Base-by-base conservation (phyloP, 2,329 filamentous ascomycete genomes). In the Aureobasidium namibiae region DNA sequence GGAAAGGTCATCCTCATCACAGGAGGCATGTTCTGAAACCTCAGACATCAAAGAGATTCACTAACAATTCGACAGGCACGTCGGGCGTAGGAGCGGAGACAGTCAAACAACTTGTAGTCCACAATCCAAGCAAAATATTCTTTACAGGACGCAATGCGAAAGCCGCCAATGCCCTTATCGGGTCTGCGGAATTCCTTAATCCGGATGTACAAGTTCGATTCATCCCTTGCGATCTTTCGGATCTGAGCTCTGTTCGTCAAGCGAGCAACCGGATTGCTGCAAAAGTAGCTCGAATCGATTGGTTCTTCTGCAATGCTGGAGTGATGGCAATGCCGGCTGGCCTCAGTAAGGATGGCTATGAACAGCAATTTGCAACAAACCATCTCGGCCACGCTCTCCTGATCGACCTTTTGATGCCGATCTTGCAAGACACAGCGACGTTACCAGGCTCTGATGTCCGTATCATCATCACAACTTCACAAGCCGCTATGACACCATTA, bases 61-160 rank as follows among this genome's bases (percentile, higher is more conserved):
- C 33, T 60, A 14, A 60, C 41, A 33, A 9, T 16, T 14, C 10
- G 3, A 5, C 48, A 76, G 76, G 77, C 29, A 79, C 78, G 62
- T 65, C 69, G 26, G 77, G 77, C 9, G 70, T 78, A 26, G 78
- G 78, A 34, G 74, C 73, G 66, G 74, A 78, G 64, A 75, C 76
- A 11, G 66, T 78, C 52, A 66, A 74, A 38, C 72, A 49, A 58
- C 70, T 80, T 33, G 74, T 74, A 14, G 70, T 70, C 59, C 79
- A 81, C 63, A 66, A 69, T 11, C 78, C 80, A 1, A 70, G 71
- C 1, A 75, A 79, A 53, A 76, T 83, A 60, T 82, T 79, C 69
- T 73, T 83, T 54, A 79, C 75, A 13, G 78, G 79, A 3, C 78
- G 80, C 49, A 78, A 72, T 21, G 70, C 67, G 42, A 72, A 74